A percentile compares a stretch with the other conserved stretches of the same genome.
These are phyloP conservation scores for Quillaja saponaria DNA, from an alignment of 306 rosid species.

Conservation along the genomic window DNA sequence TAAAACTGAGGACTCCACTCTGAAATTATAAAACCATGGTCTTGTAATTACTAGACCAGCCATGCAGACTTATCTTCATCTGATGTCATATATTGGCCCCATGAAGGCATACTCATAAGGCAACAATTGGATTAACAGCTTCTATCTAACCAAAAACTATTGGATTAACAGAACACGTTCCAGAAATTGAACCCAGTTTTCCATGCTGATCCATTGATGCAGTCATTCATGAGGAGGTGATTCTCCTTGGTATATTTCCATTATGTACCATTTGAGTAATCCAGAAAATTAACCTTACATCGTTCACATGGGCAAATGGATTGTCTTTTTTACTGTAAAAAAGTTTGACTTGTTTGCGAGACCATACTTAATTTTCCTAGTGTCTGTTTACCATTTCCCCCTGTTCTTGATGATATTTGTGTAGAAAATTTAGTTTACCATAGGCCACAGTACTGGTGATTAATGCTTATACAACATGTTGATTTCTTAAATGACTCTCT, in stretches of 20 bases:
- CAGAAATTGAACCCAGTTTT: background rate
- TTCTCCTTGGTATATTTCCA: background rate
- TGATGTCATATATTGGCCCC: background rate
- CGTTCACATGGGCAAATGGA: conserved; percentile 1
- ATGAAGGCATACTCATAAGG: background rate
- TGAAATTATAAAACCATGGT: background rate
- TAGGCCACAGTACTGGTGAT: conserved; percentile 2
- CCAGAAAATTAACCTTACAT: background rate
- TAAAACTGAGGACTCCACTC: background rate
- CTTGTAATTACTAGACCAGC: background rate
- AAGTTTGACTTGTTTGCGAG: conserved; percentile 3
- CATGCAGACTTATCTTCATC: background rate
- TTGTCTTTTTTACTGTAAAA: background rate
- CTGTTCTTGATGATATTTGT: conserved; percentile 14
- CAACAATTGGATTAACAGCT: background rate
- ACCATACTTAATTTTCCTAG: conserved; percentile 3
- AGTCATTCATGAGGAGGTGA: background rate
- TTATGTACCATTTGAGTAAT: background rate
- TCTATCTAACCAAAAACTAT: too few relatives aligned
- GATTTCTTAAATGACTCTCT: conserved; percentile 19
- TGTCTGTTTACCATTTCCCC: conserved; percentile 2
- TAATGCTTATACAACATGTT: conserved; percentile 9
- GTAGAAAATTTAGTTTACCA: conserved; percentile 18
- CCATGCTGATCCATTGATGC: too few relatives aligned
- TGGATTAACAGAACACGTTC: background rate